phyloP scores from a whole-genome alignment of 192 early-diverging fungal species.

The Coemansia sp. region DNA sequence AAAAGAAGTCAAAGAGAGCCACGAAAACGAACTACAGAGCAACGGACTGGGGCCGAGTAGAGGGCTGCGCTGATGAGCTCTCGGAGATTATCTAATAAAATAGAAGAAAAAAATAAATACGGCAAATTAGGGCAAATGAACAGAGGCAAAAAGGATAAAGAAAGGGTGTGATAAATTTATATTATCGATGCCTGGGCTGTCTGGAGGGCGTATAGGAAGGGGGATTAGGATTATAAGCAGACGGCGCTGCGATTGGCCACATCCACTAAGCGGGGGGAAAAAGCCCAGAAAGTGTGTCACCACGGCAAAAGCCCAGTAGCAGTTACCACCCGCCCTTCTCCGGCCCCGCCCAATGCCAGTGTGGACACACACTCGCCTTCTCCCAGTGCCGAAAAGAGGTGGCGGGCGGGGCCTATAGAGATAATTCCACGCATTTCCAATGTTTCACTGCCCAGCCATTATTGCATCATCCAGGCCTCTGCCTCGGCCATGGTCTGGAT shows the following conservation, averaged over 20 bases:
- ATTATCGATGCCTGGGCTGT: background rate
- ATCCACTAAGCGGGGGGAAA: background rate
- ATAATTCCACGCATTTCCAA: background rate
- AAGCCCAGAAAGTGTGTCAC: background rate
- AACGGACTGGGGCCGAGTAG: background rate
- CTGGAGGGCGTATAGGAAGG: background rate
- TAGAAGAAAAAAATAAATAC: background rate
- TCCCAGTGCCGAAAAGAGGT: background rate
- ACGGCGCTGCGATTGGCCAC: background rate
- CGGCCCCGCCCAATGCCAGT: slow-evolving; percentile 4
- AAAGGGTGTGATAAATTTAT: background rate
- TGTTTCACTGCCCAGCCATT: background rate
- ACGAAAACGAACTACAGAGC: background rate
- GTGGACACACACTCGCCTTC: background rate
- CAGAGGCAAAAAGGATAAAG: background rate
- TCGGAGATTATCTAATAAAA: background rate
- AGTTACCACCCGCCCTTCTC: slow-evolving; percentile 1
- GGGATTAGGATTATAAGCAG: background rate
- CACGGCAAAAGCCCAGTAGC: background rate
- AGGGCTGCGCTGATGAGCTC: background rate
- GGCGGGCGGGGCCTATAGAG: background rate
- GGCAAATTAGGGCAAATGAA: background rate
- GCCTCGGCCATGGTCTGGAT: background rate
- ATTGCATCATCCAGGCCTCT: background rate
- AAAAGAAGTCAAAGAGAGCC: background rate